Evolutionary conservation across 148 eudicot species (phyloP).

Genomic region (Dysphania ambrosioides): DNA sequence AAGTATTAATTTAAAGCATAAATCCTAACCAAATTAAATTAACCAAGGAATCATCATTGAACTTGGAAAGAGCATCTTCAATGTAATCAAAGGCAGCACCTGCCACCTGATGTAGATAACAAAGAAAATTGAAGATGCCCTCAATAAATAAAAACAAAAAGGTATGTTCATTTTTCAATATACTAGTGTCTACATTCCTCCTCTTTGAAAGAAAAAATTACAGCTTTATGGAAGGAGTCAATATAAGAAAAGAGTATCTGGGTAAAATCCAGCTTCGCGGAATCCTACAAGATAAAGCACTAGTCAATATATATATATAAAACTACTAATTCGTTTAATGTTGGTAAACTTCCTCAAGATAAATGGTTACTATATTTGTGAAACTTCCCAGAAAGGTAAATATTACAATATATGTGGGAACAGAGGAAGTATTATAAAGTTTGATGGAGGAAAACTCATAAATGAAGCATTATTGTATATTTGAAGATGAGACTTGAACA

Average conservation of each 20-base stretch:
- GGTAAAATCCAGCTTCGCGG: constrained; percentile 47
- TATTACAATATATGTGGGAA: too few species aligned
- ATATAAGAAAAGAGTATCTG: constrained; percentile 49
- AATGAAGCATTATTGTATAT: not conserved
- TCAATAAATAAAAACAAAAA: not conserved
- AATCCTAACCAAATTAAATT: constrained; percentile 56
- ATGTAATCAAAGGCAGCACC: constrained; percentile 63
- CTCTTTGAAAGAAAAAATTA: constrained; percentile 50
- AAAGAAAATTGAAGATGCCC: not conserved
- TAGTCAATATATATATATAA: not conserved
- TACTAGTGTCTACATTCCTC: constrained; percentile 60
- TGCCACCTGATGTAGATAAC: constrained; percentile 42
- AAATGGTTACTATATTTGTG: too few species aligned
- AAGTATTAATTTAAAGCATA: not conserved
- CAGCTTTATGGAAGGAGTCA: constrained; percentile 51
- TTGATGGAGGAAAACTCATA: not conserved
- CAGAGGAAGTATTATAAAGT: not conserved
- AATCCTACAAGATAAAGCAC: constrained; percentile 41
- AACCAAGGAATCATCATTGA: constrained; percentile 55
- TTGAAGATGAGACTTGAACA: not conserved
- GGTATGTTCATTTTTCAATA: constrained; percentile 17
- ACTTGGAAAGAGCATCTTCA: constrained; percentile 57
- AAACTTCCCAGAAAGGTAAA: too few species aligned
- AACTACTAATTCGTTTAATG: too few species aligned
- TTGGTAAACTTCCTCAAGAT: too few species aligned